Evolutionary conservation across 2,329 filamentous ascomycete genomes (phyloP), one percentile per base, ranked within the genome.

Genomic region (Arthrobotrys conoides): DNA sequence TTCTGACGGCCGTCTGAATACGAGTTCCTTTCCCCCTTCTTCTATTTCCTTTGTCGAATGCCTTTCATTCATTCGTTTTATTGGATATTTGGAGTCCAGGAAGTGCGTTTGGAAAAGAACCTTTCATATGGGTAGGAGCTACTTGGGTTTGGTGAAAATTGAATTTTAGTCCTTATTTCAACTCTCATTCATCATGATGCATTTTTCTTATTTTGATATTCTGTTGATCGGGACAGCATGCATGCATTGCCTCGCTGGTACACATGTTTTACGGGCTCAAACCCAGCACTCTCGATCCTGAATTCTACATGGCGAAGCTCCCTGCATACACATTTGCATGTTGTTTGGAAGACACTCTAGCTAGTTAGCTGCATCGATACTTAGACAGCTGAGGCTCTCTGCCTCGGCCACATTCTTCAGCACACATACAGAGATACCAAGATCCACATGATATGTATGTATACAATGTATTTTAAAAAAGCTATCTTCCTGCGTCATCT

Each of bases 1-100:
- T 51, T 67, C 61, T 61, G 38, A 67, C 70, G 27, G 49, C 41
- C 41, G 61, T 66, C 61, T 44, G 51, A 59, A 73, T 66, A 67
- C 70, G 70, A 73, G 61, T 73, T 67, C 49, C 27, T 18, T 73
- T 73, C 48, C 22, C 48, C 22, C 20, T 24, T 24, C 12, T 20
- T 48, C 48, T 22, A 12, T 73, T 48, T 61, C 33, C 55, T 30
- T 44, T 36, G 55, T 61, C 22, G 57, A 27, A 44, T 38, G 18
- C 22, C 51, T 49, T 33, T 70, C 36, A 49, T 59, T 22, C 30
- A 49, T 70, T 49, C 24, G 36, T 59, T 38, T 68, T 57, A 57
- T 68, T 44, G 30, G 44, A 55, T 55, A 14, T 68, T 22, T n/a
- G 48, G 30, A 55, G 36, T 55, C n/a, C 24, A 14, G 48, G 46